Conservation (phyloP, 2,329 filamentous ascomycete species). For the Arthrobotrys entomopaga region DNA sequence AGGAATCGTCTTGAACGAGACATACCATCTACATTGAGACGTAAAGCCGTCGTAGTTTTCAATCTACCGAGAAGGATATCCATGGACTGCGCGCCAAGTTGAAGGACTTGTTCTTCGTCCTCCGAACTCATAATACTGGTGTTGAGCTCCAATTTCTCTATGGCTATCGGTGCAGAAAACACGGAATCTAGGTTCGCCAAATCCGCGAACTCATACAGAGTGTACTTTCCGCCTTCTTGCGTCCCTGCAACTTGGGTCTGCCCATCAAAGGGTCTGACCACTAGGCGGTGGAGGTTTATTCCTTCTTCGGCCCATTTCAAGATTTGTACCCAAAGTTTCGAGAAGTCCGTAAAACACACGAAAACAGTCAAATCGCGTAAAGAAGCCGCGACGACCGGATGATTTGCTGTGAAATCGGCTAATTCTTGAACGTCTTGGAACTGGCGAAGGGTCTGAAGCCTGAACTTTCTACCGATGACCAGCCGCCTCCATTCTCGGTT, state of each 20-base stretch:
- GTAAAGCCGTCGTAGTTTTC: conserved; percentile 18
- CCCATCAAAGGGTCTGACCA: conserved; percentile 23
- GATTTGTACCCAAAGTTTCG: conserved; percentile 28
- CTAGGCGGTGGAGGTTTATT: conserved; percentile 30
- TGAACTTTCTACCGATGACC: conserved; percentile 38
- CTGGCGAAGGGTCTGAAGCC: conserved; percentile 23
- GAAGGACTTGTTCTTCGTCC: conserved; percentile 24
- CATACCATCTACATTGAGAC: conserved; percentile 16
- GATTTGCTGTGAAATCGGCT: conserved; percentile 19
- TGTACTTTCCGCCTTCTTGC: conserved; percentile 32
- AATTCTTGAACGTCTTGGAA: conserved; percentile 31
- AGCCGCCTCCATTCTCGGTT: conserved; percentile 43
- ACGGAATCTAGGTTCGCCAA: conserved; percentile 11
- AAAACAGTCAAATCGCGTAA: conserved; percentile 31
- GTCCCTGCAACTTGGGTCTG: conserved; percentile 24
- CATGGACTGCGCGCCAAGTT: conserved; percentile 33
- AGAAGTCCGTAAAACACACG: conserved; percentile 18
- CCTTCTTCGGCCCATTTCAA: conserved; percentile 41
- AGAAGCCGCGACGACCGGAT: conserved; percentile 33
- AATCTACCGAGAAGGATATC: conserved; percentile 28
- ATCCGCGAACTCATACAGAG: conserved; percentile 31
- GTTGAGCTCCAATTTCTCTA: conserved; percentile 35
- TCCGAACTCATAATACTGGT: conserved; percentile 19
- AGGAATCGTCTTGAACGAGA: conserved; percentile 35
- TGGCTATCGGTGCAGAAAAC: conserved; percentile 19